Conservation (phyloP, 768 basidiomycete genomes). For the Russula brevipes region DNA sequence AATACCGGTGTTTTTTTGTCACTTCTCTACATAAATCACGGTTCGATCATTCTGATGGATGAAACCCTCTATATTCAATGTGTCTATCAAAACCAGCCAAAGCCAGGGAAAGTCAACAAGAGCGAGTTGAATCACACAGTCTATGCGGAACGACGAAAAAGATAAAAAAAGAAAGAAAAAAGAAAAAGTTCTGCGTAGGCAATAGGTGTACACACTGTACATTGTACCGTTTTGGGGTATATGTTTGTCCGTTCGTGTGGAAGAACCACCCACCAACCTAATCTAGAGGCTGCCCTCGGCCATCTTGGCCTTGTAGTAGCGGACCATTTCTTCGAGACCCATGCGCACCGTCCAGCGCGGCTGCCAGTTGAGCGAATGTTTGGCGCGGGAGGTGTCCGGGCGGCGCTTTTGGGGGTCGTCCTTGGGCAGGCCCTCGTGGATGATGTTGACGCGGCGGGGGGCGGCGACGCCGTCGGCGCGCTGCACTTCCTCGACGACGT, state of each 20-base stretch:
- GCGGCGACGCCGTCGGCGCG: conserved; percentile 63
- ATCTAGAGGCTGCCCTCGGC: conserved; percentile 67
- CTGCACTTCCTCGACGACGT: conserved; percentile 91
- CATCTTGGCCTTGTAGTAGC: conserved; percentile 89
- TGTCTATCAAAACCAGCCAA: too few relatives aligned
- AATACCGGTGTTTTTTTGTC: neutral
- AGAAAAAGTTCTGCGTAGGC: neutral
- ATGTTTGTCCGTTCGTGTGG: too few relatives aligned
- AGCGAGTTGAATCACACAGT: neutral
- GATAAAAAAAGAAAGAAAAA: neutral
- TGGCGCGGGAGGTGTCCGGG: conserved; percentile 90
- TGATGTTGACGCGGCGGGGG: conserved; percentile 53
- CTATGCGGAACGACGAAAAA: neutral
- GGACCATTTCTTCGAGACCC: conserved; percentile 92
- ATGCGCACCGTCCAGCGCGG: conserved; percentile 89
- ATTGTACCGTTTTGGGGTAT: neutral
- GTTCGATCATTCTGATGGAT: neutral
- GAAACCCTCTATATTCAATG: neutral
- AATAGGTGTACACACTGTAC: neutral
- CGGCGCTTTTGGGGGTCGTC: conserved; percentile 94
- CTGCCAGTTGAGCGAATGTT: conserved; percentile 80
- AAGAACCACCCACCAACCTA: neutral
- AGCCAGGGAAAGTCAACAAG: neutral
- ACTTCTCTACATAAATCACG: neutral
- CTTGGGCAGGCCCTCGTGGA: conserved; percentile 76